Conservation (phyloP, 2,329 filamentous ascomycete genomes). For the Talaromyces albobiverticillius region DNA sequence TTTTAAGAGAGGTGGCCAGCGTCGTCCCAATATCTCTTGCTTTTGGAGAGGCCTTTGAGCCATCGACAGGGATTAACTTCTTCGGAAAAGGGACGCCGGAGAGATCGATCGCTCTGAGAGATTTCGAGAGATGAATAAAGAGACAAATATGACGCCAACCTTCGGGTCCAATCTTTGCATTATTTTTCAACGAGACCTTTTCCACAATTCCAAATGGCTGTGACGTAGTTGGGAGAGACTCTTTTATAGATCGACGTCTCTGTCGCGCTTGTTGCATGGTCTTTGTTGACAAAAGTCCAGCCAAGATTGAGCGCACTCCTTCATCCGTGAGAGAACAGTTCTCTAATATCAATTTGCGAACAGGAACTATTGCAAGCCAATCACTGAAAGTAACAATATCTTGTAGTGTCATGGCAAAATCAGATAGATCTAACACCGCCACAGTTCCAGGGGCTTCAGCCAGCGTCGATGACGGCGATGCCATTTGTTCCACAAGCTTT, state of each 20-base stretch:
- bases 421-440: slow-evolving; percentile 76
- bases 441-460: slow-evolving; percentile 69
- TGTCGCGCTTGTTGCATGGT: slow-evolving; percentile 58
- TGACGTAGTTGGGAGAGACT: slow-evolving; percentile 34
- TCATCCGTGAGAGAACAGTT: slow-evolving; percentile 86
- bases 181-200: slow-evolving; percentile 84
- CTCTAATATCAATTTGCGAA: slow-evolving; percentile 81
- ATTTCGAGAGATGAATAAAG: slow-evolving; percentile 86
- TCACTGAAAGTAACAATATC: slow-evolving; percentile 88
- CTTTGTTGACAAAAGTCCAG: slow-evolving; percentile 78
- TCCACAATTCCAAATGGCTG: slow-evolving; percentile 67
- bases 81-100: slow-evolving; percentile 78
- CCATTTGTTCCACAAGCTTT: slow-evolving; percentile 85
- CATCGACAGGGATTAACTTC: slow-evolving; percentile 25
- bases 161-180: slow-evolving; percentile 74
- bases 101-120: slow-evolving; percentile 80
- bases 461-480: slow-evolving; percentile 64
- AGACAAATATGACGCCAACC: slow-evolving; percentile 90
- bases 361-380: slow-evolving; percentile 88
- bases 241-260: slow-evolving; percentile 41
- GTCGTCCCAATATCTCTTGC: slow-evolving; percentile 59
- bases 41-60: slow-evolving; percentile 17
- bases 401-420: slow-evolving; percentile 76
- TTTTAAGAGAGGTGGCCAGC: slow-evolving; percentile 70
- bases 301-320: slow-evolving; percentile 79